These are phyloP conservation scores for Kalmusia sp. DNA, from an alignment of 2,329 filamentous ascomycete genomes.

Conservation along the genomic window DNA sequence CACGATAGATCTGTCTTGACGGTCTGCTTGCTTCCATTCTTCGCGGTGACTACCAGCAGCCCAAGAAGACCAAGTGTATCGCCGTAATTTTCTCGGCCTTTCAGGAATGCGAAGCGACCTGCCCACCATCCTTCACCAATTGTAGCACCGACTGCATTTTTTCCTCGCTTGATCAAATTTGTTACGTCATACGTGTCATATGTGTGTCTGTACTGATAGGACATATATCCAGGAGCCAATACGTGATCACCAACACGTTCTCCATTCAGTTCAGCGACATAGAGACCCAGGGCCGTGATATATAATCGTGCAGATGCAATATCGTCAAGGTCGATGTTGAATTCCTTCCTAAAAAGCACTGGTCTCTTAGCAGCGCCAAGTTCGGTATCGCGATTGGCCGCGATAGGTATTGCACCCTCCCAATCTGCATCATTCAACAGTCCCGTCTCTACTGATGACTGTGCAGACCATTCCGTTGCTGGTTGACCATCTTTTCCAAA, in stretches of 20 bases:
- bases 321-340: conserved; percentile 12
- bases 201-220: conserved; percentile 57
- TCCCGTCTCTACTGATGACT: conserved; percentile 40
- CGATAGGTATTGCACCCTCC: conserved; percentile 33
- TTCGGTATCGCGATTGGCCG: conserved; percentile 21
- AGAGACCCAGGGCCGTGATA: conserved; percentile 24
- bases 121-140: no score
- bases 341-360: conserved; percentile 44
- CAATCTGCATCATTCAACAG: conserved; percentile 43
- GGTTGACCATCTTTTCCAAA: conserved; percentile 22
- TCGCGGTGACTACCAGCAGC: no score
- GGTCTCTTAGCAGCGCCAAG: conserved; percentile 36
- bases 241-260: conserved; percentile 20
- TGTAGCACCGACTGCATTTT: conserved; percentile 52
- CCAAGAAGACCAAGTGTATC: no score
- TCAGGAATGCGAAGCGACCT: no score
- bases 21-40: no score
- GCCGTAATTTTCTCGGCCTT: no score
- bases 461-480: conserved; percentile 38
- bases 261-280: conserved; percentile 25
- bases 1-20: conserved; percentile 51
- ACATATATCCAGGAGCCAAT: conserved; percentile 61
- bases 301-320: conserved; percentile 18
- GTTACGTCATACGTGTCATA: conserved; percentile 64
- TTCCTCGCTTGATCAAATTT: conserved; percentile 41